Evolutionary conservation across 208 protist genomes (phyloP).

Genomic region (Crithidia bombi): DNA sequence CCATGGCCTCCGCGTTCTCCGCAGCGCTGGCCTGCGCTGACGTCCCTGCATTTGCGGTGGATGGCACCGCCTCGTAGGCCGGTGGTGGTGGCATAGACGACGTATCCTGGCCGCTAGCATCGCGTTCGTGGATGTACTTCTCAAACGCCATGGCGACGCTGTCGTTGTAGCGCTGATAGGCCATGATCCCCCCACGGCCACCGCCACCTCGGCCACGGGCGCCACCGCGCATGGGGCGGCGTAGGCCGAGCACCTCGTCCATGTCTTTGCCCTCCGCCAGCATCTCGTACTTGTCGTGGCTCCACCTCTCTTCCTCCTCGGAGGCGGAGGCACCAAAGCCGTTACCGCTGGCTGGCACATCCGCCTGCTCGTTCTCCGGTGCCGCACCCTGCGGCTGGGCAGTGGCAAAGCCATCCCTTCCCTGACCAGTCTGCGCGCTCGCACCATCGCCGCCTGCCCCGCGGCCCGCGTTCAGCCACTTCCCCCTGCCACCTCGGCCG

Average conservation of each 20-base stretch:
- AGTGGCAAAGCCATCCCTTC: not conserved
- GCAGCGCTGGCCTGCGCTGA: constrained; percentile 10
- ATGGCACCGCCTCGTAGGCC: not conserved
- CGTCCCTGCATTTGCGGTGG: not conserved
- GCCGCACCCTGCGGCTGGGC: not conserved
- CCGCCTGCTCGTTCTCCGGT: not conserved
- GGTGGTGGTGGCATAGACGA: constrained; percentile 1
- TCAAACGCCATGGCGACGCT: constrained; percentile 57
- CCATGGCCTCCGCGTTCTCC: constrained; percentile 5
- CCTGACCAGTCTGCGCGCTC: not conserved
- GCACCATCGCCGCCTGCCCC: not conserved
- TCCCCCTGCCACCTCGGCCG: constrained; percentile 13
- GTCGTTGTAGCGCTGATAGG: constrained; percentile 38
- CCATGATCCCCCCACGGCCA: constrained; percentile 17
- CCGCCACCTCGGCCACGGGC: constrained; percentile 42
- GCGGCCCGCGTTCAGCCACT: constrained; percentile 7
- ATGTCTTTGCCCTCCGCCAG: constrained; percentile 58
- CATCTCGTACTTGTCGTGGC: constrained; percentile 80
- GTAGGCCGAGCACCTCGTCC: constrained; percentile 54
- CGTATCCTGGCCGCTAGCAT: constrained; percentile 18
- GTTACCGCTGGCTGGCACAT: not conserved
- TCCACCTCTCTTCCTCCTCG: constrained; percentile 46
- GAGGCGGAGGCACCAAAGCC: constrained; percentile 8
- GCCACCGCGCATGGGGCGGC: constrained; percentile 29
- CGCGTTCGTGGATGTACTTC: constrained; percentile 57